phyloP scores from a whole-genome alignment of 495 filamentous ascomycete species.

The Lepraria neglecta region DNA sequence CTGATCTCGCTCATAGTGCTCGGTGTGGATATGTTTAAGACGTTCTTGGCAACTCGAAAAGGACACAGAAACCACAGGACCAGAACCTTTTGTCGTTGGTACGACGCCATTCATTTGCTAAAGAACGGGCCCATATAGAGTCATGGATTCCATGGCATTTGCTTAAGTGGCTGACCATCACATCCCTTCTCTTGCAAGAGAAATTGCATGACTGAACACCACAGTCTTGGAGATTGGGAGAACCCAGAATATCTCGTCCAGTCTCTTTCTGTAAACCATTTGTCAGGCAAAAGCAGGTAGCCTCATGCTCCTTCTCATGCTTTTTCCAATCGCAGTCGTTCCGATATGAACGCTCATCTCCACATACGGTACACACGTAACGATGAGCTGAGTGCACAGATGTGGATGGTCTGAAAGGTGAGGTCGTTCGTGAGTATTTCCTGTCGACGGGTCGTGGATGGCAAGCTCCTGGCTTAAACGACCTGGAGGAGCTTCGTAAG shows the following conservation, averaged over 20 bases:
- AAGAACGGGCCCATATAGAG: background rate
- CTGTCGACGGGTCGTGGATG: too few relatives aligned
- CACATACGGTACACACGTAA: constrained; percentile 14
- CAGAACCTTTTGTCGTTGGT: background rate
- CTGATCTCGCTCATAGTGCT: constrained; percentile 1
- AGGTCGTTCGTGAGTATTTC: too few relatives aligned
- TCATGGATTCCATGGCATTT: too few relatives aligned
- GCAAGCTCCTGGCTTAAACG: too few relatives aligned
- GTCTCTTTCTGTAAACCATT: background rate
- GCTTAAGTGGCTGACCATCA: too few relatives aligned
- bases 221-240: too few relatives aligned
- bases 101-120: constrained; percentile 7
- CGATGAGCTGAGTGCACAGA: too few relatives aligned
- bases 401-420: too few relatives aligned
- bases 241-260: background rate
- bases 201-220: too few relatives aligned
- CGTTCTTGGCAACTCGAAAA: background rate
- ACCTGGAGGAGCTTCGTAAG: too few relatives aligned
- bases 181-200: too few relatives aligned
- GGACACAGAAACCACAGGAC: constrained; percentile 13
- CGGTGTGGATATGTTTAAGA: constrained; percentile 8
- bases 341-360: background rate
- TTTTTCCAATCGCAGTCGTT: constrained; percentile 13
- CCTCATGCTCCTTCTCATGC: constrained; percentile 15
- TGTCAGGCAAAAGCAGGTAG: background rate